Base-by-base conservation (phyloP, 2,329 filamentous ascomycete genomes). In the Aspergillus awamori region DNA sequence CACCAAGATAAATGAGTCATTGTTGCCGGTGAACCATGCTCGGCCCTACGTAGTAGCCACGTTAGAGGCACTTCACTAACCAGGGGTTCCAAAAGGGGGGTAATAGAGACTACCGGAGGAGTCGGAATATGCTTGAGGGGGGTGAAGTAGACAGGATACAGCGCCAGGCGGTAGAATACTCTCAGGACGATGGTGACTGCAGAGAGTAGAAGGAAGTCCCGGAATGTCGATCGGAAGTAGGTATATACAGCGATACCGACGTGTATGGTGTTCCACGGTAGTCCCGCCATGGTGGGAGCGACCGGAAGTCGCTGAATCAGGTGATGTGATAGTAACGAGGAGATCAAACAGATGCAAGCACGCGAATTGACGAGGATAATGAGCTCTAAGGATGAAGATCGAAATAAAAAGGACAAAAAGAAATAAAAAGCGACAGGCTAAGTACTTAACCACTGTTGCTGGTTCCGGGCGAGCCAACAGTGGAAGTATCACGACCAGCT, bases 21-120 rank as follows among this genome's bases (percentile, higher is more conserved):
- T 77, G 55, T 84, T 82, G 2, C 83, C 83, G 62, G 72, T 81
- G 61, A 83, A 71, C 69, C 79, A 80, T 59, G 73, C 75, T 51
- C 76, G 75, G 8, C 67, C 71, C 73, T 81, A 24, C 10, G n/a
- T 57, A 41, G 48, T 8, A 22, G 26, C 13, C 6, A 15, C 4
- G 53, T 45, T 30, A 51, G 45, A 15, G 20, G n/a, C 15, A 4
- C 4, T 10, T 17, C n/a, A 2, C 8, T 24, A 10, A 24, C 7
- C 5, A 15, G 20, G 13, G 13, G 6, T 2, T 2, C 43, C 22
- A 6, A 47, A 22, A 15, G 5, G 17, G 39, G 39, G 8, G 1
- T 7, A 10, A 26, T 13, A 13, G 10, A 28, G 24, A 26, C 13
- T 51, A 51, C 47, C 24, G 47, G 4, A 51, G 47, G 47, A 28